Percentiles rank a stretch among this genome's conserved stretches.
phyloP scores from a whole-genome alignment of 2,329 filamentous ascomycete genomes.

The Cladophialophora immunda region DNA sequence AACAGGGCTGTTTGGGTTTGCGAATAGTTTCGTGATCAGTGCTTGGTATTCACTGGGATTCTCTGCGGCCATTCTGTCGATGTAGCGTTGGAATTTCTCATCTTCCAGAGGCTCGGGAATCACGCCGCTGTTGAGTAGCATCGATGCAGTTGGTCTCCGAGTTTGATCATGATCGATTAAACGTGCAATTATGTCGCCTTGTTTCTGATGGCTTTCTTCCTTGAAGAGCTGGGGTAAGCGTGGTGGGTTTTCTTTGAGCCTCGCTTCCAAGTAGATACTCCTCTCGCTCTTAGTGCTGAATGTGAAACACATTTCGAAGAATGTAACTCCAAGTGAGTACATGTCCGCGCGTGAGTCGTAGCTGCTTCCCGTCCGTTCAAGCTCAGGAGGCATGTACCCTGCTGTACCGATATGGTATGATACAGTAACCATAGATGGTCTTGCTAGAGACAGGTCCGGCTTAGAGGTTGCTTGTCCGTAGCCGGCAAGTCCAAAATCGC shows the following conservation, averaged over 20 bases:
- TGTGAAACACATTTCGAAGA: conserved; percentile 92
- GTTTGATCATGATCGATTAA: conserved; percentile 84
- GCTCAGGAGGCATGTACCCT: conserved; percentile 91
- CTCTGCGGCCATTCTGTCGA: conserved; percentile 82
- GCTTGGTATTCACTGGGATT: conserved; percentile 73
- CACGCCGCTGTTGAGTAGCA: conserved; percentile 84
- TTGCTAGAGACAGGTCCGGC: conserved; percentile 17
- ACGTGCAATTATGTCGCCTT: conserved; percentile 79
- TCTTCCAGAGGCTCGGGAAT: conserved; percentile 92
- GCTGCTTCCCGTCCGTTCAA: conserved; percentile 65
- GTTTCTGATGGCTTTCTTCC: conserved; percentile 51
- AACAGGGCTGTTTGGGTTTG: conserved; percentile 33
- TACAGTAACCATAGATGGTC: conserved; percentile 31
- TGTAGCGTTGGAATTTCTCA: conserved; percentile 83
- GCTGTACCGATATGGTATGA: conserved; percentile 72
- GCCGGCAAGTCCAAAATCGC: conserved; percentile 94
- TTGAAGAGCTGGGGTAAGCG: conserved; percentile 79
- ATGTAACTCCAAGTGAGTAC: conserved; percentile 96
- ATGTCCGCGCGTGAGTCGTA: conserved; percentile 98
- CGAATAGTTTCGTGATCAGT: conserved; percentile 32
- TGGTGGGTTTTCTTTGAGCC: conserved; percentile 67
- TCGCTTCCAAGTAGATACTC: conserved; percentile 46
- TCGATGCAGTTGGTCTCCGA: conserved; percentile 80
- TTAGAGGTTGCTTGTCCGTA: conserved; percentile 68
- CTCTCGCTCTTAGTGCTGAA: conserved; percentile 71